Base-by-base conservation (phyloP, 2,329 filamentous ascomycete genomes). In the Xylariaceae sp. region DNA sequence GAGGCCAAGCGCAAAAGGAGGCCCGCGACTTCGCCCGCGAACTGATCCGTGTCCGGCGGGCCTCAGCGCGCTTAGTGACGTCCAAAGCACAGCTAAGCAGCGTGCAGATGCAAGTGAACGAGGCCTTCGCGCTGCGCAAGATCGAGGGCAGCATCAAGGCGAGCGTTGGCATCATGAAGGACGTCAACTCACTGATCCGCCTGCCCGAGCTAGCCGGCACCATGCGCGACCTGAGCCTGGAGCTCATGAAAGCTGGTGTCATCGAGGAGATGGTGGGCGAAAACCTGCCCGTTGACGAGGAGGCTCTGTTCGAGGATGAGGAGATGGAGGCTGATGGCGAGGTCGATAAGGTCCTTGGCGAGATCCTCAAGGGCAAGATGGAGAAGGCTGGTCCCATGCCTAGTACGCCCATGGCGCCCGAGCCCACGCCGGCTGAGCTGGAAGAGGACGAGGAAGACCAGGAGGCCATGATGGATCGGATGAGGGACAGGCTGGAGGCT, bases 261-360 rank as follows among this genome's bases (percentile, higher is more conserved):
- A 95, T 97, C 56, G 92, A 97, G 77, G 94, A 99, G 76, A 96
- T 97, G 88, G 85, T 95, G 4, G 88, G 86, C 45, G 92, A 97
- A 69, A 85, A 80, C 41, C 75, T 97, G 61, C 89, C 91, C n/a
- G 81, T 86, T 60, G 86, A 91, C 53, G 73, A 86, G 48, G 76
- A 89, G 62, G 76, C 89, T 62, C 77, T 83, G 49, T 81, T 89
- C 54, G 84, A 88, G 55, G 89, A 89, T 57, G 79, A 84, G 54
- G 89, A 92, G 64, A 88, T 85, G 5, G 86, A 89, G 70, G 85
- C 80, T 1, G 85, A 88, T 67, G 76, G 74, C 18, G 92, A 97
- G 77, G 89, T 97, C 9, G 92, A 97, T 67, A 95, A 92, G 79
- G 86, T 97, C 12, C 76, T 99, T 22, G 86, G 89, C 2, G 94